Evolutionary conservation across 169 alveolate species (phyloP), one percentile per base, ranked within the genome.

Genomic region (Sarcocystis neurona): DNA sequence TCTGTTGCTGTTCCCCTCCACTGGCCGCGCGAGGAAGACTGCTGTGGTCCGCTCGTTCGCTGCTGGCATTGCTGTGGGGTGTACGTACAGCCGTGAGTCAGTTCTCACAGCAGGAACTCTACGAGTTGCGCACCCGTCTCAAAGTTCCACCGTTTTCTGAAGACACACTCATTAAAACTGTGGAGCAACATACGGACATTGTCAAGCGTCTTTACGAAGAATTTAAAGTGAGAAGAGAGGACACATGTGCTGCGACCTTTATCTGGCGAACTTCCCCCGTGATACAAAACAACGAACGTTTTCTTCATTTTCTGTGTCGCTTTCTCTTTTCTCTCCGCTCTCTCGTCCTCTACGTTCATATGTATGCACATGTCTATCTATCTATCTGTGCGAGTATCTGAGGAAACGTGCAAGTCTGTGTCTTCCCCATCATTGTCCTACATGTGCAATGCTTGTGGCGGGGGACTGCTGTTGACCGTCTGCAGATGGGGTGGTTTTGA

Each of bases 101-200:
- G 20, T 63, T 84, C 34, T 58, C 89, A 10, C 37, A 34, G 46
- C 78, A 53, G 48, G 95, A 93, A 53, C 43, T 93, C 70, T 93
- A 93, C 79, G 95, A 92, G 77, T 68, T 93, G n/a, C 86, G 94
- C n/a, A 92, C 95, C 20, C 93, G 93, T 47, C 91, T 93, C 48
- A 93, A 93, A 88, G 56, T 72, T n/a, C 95, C 90, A 53, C 94
- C 95, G n/a, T 93, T 90, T 86, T 46, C 94, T 39, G 91, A 92
- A 46, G 89, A 91, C 70, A 89, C 84, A 60, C 78, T 93, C n/a
- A 72, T 32, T 50, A 56, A 84, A 34, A 92, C 94, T 27, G 92
- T 92, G 56, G 77, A 53, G 27, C 70, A 90, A 2, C 85, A 93
- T 47, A 79, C 78, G 34, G 94, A 85, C 20, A 85, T 93, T 46